Conservation (phyloP, 208 protist species). For the Crithidia mellificae region DNA sequence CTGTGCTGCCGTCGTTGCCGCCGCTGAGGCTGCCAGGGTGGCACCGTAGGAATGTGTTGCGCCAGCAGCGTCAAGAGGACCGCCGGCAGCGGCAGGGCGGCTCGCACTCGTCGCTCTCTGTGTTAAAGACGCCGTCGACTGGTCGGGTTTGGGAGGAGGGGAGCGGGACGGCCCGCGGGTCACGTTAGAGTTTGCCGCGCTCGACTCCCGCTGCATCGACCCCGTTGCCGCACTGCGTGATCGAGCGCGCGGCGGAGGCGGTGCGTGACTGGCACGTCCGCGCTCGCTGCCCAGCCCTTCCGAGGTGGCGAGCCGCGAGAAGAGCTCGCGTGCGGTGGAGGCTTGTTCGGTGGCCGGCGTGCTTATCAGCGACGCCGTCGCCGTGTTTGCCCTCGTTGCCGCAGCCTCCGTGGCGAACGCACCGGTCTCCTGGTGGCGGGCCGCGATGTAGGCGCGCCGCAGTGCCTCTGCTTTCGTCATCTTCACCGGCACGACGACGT, state of each 20-base stretch:
- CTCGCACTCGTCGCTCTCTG: too few relatives aligned
- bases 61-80: too few relatives aligned
- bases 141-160: background rate
- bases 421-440: background rate
- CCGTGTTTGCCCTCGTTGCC: background rate
- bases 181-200: conserved; percentile 12
- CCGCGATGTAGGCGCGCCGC: conserved; percentile 43
- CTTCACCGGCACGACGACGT: conserved; percentile 59
- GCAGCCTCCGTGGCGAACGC: background rate
- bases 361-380: background rate
- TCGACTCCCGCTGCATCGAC: background rate
- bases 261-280: too few relatives aligned
- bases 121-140: background rate
- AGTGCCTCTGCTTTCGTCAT: conserved; percentile 59
- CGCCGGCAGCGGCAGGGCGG: too few relatives aligned
- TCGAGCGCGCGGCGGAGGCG: background rate
- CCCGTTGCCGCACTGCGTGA: background rate
- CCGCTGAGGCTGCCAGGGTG: background rate
- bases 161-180: conserved; percentile 9
- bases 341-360: background rate
- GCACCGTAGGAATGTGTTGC: background rate
- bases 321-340: conserved; percentile 22
- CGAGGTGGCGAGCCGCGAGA: conserved; percentile 8
- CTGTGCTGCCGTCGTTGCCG: background rate
- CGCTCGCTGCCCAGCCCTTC: background rate